Percentiles rank a stretch among this genome's conserved stretches.
Conservation (phyloP, 345 rosid genomes). For the Eucalyptus cloeziana region DNA sequence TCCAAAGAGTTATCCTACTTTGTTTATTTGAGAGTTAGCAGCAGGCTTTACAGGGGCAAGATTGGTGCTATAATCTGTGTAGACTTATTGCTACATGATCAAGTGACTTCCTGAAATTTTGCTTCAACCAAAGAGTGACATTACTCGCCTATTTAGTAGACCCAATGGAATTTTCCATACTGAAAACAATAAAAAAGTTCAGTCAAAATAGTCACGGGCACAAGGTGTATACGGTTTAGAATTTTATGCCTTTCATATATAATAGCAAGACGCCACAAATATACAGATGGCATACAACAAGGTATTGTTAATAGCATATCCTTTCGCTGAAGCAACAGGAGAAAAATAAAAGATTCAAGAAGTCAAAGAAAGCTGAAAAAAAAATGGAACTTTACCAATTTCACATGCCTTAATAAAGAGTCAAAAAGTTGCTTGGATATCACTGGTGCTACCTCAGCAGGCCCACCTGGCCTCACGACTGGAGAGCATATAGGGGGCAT, state of each 20-base stretch:
- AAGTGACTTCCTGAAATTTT: neutral
- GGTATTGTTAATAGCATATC: neutral
- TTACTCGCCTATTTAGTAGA: rapidly evolving
- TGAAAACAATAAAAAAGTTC: neutral
- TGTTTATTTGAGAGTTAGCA: neutral
- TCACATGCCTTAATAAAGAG: too few relatives aligned
- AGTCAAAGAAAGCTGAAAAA: too few relatives aligned
- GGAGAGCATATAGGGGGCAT: slow-evolving; percentile 30
- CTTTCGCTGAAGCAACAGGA: neutral
- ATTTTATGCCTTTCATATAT: neutral
- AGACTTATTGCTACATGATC: neutral
- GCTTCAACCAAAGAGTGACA: neutral
- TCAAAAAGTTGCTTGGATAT: too few relatives aligned
- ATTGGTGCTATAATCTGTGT: neutral
- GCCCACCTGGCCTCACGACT: too few relatives aligned
- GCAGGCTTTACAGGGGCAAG: neutral
- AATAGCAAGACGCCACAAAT: neutral
- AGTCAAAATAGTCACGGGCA: neutral
- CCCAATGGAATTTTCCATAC: neutral
- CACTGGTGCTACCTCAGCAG: too few relatives aligned
- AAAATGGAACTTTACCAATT: too few relatives aligned
- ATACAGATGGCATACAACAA: neutral
- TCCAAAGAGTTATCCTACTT: neutral
- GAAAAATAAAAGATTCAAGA: neutral
- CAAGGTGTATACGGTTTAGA: neutral